Percentiles rank a stretch among this genome's conserved stretches.
Evolutionary conservation across 768 basidiomycete genomes (phyloP).

Genomic region (Xerocomellus chrysenteron): DNA sequence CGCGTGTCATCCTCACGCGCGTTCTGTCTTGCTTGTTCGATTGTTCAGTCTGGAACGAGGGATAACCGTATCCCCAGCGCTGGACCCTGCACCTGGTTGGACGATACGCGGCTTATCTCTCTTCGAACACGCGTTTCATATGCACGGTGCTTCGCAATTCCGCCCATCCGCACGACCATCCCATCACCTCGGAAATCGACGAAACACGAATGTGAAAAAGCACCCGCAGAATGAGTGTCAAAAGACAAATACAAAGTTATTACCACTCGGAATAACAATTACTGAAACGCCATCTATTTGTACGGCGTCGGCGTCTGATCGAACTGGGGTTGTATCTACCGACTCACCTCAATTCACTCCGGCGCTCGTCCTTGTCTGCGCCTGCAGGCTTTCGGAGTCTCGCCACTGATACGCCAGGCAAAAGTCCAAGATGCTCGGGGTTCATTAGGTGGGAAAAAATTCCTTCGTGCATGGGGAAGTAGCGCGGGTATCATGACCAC

Average conservation of each 20-base stretch:
- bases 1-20: not conserved
- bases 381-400: not conserved
- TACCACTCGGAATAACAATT: not conserved
- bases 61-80: not conserved
- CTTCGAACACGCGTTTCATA: not conserved
- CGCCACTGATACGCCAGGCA: no score
- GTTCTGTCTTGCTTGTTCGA: not conserved
- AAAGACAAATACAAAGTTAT: not conserved
- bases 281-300: not conserved
- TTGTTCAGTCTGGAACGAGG: no score
- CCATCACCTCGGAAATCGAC: not conserved
- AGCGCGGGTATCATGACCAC: not conserved
- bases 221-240: not conserved
- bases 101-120: not conserved
- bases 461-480: not conserved
- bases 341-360: no score
- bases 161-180: not conserved
- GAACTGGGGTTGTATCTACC: not conserved
- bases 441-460: no score
- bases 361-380: not conserved
- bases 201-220: not conserved
- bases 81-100: not conserved
- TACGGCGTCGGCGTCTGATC: not conserved
- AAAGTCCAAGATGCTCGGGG: no score
- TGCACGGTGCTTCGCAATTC: constrained; percentile 9